phyloP scores from a whole-genome alignment of 139 green algal species.

The Monoraphidium neglectum region DNA sequence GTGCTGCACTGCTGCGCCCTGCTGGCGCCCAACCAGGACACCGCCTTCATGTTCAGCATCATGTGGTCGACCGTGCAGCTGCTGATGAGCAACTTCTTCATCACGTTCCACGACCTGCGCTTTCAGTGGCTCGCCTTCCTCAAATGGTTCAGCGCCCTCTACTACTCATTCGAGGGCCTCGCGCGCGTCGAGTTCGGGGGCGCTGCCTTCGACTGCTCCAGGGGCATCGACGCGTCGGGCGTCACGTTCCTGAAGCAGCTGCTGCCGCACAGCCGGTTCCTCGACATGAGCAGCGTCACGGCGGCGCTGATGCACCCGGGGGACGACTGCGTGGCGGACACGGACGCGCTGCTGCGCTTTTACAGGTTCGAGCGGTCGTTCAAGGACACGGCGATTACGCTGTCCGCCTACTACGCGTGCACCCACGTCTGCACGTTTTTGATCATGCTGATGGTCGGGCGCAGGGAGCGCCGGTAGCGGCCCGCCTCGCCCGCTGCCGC shows the following conservation, averaged over 20 bases:
- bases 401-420: slow-evolving; percentile 15
- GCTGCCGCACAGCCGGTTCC: slow-evolving; percentile 18
- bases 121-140: slow-evolving; percentile 37
- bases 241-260: slow-evolving; percentile 16
- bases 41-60: slow-evolving; percentile 46
- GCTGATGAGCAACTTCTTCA: slow-evolving; percentile 46
- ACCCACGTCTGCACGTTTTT: slow-evolving; percentile 20
- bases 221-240: slow-evolving; percentile 15
- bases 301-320: slow-evolving; percentile 15
- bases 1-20: slow-evolving; percentile 42
- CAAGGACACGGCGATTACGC: slow-evolving; percentile 15
- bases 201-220: slow-evolving; percentile 27
- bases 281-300: slow-evolving; percentile 11
- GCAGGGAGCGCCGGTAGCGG: slow-evolving; percentile 26
- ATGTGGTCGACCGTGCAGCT: slow-evolving; percentile 42
- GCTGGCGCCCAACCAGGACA: slow-evolving; percentile 43
- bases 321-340: slow-evolving; percentile 24
- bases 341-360: slow-evolving; percentile 22
- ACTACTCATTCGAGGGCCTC: slow-evolving; percentile 42
- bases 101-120: slow-evolving; percentile 31
- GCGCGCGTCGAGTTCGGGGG: slow-evolving; percentile 30
- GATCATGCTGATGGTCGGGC: slow-evolving; percentile 25
- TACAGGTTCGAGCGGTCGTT: slow-evolving; percentile 25
- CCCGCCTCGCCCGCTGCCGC: too few species aligned
- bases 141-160: slow-evolving; percentile 33